Percentiles rank a stretch among this genome's conserved stretches.
phyloP scores from a whole-genome alignment of 2,329 filamentous ascomycete genomes.

The Fusarium foetens region DNA sequence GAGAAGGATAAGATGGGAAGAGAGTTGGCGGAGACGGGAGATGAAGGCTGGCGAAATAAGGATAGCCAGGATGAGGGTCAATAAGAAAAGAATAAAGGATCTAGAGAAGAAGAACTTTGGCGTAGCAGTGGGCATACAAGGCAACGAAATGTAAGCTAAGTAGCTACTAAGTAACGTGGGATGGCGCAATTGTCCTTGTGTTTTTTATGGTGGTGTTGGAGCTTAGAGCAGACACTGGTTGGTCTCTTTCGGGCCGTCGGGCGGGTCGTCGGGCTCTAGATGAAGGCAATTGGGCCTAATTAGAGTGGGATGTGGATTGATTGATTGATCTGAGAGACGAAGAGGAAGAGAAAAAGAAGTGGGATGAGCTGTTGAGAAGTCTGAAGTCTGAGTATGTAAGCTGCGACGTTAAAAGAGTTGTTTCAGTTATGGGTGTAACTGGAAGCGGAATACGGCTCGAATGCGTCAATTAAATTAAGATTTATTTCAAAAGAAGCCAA shows the following conservation, averaged over 20 bases:
- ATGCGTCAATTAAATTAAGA: neutral
- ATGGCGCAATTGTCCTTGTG: conserved; percentile 27
- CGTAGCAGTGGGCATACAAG: conserved; percentile 26
- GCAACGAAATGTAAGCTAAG: conserved; percentile 10
- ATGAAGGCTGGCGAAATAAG: conserved; percentile 41
- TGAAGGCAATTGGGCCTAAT: conserved; percentile 16
- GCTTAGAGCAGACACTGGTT: conserved; percentile 7
- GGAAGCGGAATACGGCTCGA: neutral
- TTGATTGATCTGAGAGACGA: conserved; percentile 5
- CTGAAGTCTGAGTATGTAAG: neutral
- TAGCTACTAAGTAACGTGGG: conserved; percentile 28
- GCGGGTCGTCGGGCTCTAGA: conserved; percentile 35
- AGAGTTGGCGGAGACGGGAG: conserved; percentile 45
- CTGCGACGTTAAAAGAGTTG: conserved; percentile 9
- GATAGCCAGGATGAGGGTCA: conserved; percentile 45
- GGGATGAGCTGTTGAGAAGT: conserved; percentile 16
- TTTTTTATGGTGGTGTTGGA: neutral
- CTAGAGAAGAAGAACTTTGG: conserved; percentile 9
- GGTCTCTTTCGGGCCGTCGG: conserved; percentile 39
- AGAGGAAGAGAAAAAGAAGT: conserved; percentile 23
- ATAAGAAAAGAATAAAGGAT: conserved; percentile 31
- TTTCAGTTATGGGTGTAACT: conserved; percentile 9
- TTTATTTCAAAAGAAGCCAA: too few relatives aligned
- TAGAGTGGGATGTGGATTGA: conserved; percentile 27
- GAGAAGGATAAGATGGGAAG: conserved; percentile 39